These are phyloP conservation scores for Leucoagaricus sp. DNA, from an alignment of 1,284 basidiomycete genomes.

Conservation along the genomic window DNA sequence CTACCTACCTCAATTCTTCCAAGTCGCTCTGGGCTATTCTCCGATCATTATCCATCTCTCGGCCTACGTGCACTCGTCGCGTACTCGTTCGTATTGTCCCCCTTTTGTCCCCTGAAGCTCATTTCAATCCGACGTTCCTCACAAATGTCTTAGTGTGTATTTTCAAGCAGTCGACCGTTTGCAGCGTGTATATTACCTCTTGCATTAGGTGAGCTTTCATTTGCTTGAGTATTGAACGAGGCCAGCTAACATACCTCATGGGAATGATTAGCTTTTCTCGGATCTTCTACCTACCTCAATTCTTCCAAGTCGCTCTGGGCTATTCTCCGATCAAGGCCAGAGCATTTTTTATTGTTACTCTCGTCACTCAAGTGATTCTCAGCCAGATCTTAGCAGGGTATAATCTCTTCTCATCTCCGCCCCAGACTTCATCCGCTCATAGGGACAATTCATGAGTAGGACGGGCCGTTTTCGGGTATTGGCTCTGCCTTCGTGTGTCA, in stretches of 20 bases:
- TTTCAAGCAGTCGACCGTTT: slow-evolving; percentile 70
- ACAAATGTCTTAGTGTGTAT: slow-evolving; percentile 59
- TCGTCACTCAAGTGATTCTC: slow-evolving; percentile 61
- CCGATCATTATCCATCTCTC: too few relatives aligned
- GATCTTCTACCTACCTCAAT: slow-evolving; percentile 71
- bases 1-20: slow-evolving; percentile 77
- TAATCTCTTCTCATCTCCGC: neutral
- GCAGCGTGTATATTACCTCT: slow-evolving; percentile 68
- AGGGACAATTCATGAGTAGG: too few relatives aligned
- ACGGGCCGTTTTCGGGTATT: too few relatives aligned
- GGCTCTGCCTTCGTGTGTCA: too few relatives aligned
- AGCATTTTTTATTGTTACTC: slow-evolving; percentile 64
- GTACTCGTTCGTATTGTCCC: too few relatives aligned
- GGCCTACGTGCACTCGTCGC: too few relatives aligned
- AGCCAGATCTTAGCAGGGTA: slow-evolving; percentile 58
- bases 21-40: slow-evolving; percentile 65
- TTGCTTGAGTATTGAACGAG: neutral
- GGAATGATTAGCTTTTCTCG: slow-evolving; percentile 63
- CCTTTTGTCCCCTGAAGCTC: too few relatives aligned
- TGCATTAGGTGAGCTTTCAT: slow-evolving; percentile 52
- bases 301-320: slow-evolving; percentile 71
- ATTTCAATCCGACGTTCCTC: too few relatives aligned
- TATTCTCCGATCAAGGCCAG: slow-evolving; percentile 63
- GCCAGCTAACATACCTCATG: neutral
- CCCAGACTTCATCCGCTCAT: too few relatives aligned